Conservation (phyloP, 2,329 filamentous ascomycete genomes). For the Sclerotinia glacialis region DNA sequence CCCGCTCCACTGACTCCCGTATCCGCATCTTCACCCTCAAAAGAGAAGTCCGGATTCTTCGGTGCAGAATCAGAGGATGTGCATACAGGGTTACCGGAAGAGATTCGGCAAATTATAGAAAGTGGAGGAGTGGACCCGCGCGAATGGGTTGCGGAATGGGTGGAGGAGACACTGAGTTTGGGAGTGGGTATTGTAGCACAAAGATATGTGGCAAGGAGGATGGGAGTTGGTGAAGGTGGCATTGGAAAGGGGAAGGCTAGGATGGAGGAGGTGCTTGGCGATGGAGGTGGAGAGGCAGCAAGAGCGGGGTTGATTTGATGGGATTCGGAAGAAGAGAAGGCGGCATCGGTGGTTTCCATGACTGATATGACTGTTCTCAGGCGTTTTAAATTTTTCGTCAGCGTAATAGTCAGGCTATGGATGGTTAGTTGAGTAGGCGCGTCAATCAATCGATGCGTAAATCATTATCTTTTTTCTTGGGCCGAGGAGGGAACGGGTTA, state of each 20-base stretch:
- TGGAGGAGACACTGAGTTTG: conserved; percentile 80
- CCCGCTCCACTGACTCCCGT: conserved; percentile 55
- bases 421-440: not conserved
- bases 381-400: conserved; percentile 2
- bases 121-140: conserved; percentile 77
- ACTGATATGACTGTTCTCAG: not conserved
- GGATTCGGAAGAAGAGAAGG: not conserved
- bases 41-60: conserved; percentile 36
- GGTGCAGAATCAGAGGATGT: conserved; percentile 44
- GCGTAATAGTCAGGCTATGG: not conserved
- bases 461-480: not conserved
- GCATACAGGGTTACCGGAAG: conserved; percentile 63
- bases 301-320: conserved; percentile 49
- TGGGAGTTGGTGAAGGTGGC: conserved; percentile 87
- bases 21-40: conserved; percentile 34
- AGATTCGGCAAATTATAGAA: conserved; percentile 82
- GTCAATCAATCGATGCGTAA: not conserved
- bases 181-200: conserved; percentile 85
- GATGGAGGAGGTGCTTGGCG: conserved; percentile 54
- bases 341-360: not conserved
- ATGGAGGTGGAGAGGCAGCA: conserved; percentile 58
- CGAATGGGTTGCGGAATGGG: conserved; percentile 97
- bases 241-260: conserved; percentile 60
- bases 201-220: conserved; percentile 87
- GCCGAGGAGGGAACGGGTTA: not conserved